Evolutionary conservation across 2,329 filamentous ascomycete genomes (phyloP), one percentile per base, ranked within the genome.

Genomic region (Talaromyces sp.): DNA sequence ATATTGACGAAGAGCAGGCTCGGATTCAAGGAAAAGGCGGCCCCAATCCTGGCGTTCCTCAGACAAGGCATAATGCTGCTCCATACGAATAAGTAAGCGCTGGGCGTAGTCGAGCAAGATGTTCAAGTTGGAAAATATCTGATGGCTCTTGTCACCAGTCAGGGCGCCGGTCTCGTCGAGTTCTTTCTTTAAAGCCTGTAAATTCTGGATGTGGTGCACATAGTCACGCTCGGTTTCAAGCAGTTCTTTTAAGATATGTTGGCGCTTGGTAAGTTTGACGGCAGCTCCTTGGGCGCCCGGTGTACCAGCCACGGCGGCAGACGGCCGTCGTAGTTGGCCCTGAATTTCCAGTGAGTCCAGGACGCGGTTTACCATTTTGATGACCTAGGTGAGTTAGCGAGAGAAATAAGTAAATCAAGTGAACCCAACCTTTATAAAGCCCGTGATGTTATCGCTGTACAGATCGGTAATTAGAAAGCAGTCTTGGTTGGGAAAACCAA

Each of bases 161-260:
- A 98, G 87, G 42, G 92, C 86, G 42, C 92, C 92, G 66, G 89
- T 92, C 72, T 96, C 90, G 69, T 97, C 92, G 60, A 98, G 82
- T 27, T 89, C 86, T 77, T 91, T 93, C 78, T 96, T 98, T 71
- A 98, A 84, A 56, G 93, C 89, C 73, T 98, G 92, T 39, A 99
- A 77, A 67, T 96, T 93, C 74, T 98, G 93, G 58, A 99, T 79
- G 79, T 99, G 95, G 74, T 98, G 93, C 4, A 98, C 95, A 69
- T 99, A 99, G 77, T 97, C 97, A 65, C 95, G 88, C 77, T 99
- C 95, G 1, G 93, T 98, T 69, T 93, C 91, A 60, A 99, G 89
- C 54, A 99, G 80, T 76, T 99, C 95, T 70, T 90, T 88, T 51
- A 99, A 85, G 64, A 98, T 92, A 74, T 97, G 90, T 70, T 97